Percentiles rank a stretch among this genome's conserved stretches.
Evolutionary conservation across 768 basidiomycete species (phyloP).

Genomic region (Solioccasus polychromus): DNA sequence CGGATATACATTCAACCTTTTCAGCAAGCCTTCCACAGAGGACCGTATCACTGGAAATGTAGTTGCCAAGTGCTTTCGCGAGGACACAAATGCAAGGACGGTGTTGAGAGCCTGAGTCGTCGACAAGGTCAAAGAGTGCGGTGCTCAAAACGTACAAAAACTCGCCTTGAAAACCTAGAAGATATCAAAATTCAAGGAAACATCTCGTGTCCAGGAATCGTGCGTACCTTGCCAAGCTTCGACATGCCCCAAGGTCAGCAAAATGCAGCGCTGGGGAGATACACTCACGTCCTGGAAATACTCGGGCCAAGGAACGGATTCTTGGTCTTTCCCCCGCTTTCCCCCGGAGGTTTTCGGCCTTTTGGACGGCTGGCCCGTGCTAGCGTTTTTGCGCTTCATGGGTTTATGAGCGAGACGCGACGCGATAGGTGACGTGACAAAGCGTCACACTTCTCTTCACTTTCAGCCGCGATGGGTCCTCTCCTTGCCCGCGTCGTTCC

Average conservation of each 20-base stretch:
- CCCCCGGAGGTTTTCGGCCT: conserved; percentile 18
- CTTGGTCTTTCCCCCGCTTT: conserved; percentile 15
- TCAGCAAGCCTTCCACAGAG: conserved; percentile 79
- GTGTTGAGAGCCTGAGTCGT: conserved; percentile 74
- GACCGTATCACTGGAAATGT: conserved; percentile 73
- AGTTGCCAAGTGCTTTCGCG: conserved; percentile 74
- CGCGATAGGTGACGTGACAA: conserved; percentile 25
- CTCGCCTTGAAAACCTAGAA: conserved; percentile 44
- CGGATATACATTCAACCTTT: conserved; percentile 47
- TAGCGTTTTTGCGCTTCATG: conserved; percentile 16
- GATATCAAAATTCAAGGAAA: not conserved
- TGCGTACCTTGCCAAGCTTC: conserved; percentile 60
- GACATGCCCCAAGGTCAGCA: conserved; percentile 1
- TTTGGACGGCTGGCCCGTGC: conserved; percentile 6
- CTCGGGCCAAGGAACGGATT: conserved; percentile 48
- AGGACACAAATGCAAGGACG: conserved; percentile 82
- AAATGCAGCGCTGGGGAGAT: not conserved
- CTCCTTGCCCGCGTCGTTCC: conserved; percentile 37
- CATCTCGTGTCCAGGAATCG: fast-evolving
- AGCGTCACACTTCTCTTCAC: no score
- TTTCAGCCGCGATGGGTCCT: conserved; percentile 14
- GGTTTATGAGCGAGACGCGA: conserved; percentile 12
- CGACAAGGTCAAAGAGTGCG: not conserved
- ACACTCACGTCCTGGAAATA: conserved; percentile 54
- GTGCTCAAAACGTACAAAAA: not conserved